These are phyloP conservation scores for Acanthochlamys bracteata DNA, from an alignment of 106 monocot genomes.

Conservation along the genomic window DNA sequence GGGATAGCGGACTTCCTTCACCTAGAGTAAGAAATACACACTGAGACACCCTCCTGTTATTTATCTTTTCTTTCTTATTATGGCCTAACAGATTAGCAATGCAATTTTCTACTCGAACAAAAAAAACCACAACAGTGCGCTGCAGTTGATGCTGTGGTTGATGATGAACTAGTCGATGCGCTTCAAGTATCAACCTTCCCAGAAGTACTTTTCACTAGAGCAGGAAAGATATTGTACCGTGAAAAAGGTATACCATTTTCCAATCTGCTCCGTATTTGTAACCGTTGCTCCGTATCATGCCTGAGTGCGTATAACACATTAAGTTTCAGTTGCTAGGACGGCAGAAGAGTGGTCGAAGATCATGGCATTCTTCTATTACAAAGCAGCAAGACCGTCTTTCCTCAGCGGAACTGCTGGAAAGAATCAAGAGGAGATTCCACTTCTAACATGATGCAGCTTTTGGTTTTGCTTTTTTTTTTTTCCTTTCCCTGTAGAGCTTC, in stretches of 20 bases:
- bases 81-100: no score
- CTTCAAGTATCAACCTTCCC: conserved; percentile 64
- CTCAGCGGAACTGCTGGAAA: conserved; percentile 39
- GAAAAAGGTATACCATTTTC: conserved; percentile 48
- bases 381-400: conserved; percentile 60
- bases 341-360: conserved; percentile 86
- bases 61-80: not conserved
- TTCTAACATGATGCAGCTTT: no score
- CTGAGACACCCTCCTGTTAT: not conserved
- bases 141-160: conserved; percentile 74
- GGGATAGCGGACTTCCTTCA: conserved; percentile 68
- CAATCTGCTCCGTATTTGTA: not conserved
- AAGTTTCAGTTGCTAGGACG: conserved; percentile 53
- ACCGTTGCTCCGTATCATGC: not conserved
- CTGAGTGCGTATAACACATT: not conserved
- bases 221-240: conserved; percentile 79
- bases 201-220: conserved; percentile 83
- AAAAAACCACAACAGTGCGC: conserved; percentile 50
- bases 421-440: conserved; percentile 74
- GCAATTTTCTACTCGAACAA: no score
- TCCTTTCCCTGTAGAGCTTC: no score
- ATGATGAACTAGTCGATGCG: conserved; percentile 51
- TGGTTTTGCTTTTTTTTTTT: no score
- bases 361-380: conserved; percentile 98
- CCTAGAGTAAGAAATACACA: conserved; percentile 49